Base-by-base conservation (phyloP, 176 grass and related monocot species). In the Hyparrhenia diplandra region DNA sequence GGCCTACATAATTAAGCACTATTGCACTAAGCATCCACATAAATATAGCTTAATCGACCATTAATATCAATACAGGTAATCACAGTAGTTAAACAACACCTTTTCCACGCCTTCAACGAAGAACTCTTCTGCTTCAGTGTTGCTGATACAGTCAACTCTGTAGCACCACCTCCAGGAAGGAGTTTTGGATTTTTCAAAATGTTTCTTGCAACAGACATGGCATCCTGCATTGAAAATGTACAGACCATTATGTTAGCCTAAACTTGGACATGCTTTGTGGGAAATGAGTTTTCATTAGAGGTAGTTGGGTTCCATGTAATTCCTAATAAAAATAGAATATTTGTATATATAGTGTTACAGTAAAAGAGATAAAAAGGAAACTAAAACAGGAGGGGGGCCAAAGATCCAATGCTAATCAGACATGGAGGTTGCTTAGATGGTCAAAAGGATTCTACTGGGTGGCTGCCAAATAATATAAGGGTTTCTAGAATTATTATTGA, bases 181-280 rank as follows among this genome's bases (percentile, higher is more conserved):
- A 99, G 96, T 77, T 95, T 95, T 10, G 96, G 96, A 64, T 95
- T 95, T 74, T 93, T 99, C 85, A 99, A 64, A 83, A 99, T 93
- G 80, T 99, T 99, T 54, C 96, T 88, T 67, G 96, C 92, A 34
- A 95, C 96, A 43, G 87, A 91, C 92, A 93, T 99, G 27, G 96
- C 96, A 60, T 99, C 96, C 96, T 99, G 73, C 51, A 34, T 46
- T 18, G 4, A 86, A 27, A 37, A 63, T 54, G 46, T 60, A 52
- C 18, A 52, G 5, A 21, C 18, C 21, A n/a, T n/a, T n/a, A n/a
- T 60, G 23, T 24, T 13, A 36, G 2, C 71, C n/a, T n/a, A n/a
- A n/a, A n/a, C 51, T n/a, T 54, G 20, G 51, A 54, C 18, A 54
- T n/a, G 51, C 20, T 54, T 54, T n/a, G 20, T n/a, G 20, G 18